Base-by-base conservation (phyloP, 495 filamentous ascomycete genomes). In the Aspergillus heteromorphus region DNA sequence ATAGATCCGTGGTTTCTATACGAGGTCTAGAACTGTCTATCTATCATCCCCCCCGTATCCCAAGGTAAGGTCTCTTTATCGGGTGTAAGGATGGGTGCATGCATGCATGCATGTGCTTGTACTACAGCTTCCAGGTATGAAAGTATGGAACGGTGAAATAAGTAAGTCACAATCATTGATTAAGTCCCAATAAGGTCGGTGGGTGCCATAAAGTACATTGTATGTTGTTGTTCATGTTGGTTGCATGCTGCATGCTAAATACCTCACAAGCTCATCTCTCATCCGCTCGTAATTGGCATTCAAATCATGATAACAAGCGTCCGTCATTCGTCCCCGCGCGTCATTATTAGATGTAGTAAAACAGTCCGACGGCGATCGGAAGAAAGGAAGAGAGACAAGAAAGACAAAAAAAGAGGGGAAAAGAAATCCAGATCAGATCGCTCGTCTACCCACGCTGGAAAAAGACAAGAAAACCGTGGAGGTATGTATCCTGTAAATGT, bases 281-380 rank as follows among this genome's bases (percentile, higher is more conserved):
- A 41, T 63, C 51, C 53, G 55, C 51, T 62, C 60, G 53, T 62
- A 53, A 53, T 55, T 55, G 52, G 55, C 59, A 57, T 61, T 40
- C 48, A 55, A 20, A n/a, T 41, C 31, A 52, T 52, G 41, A 19
- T 41, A 43, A 31, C 52, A 50, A 47, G 49, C 36, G 23, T 21
- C 40, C 16, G 8, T 25, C 9, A 13, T 21, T 45, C 19, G 4
- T 43, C 48, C n/a, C 23, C 34, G 36, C 40, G 30, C 30, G 17
- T 49, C 27, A n/a, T 36, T 54, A 55, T 45, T 57, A 57, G 40
- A 50, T n/a, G 54, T 53, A 54, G 27, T 23, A 52, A 54, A 20
- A 31, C 13, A 31, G 20, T 50, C 45, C 38, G 31, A 48, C 20
- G 43, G 16, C 30, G 51, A 41, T 53, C 40, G 27, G 36, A 27